phyloP scores from a whole-genome alignment of 2,329 filamentous ascomycete species.

The Calonectria montana region DNA sequence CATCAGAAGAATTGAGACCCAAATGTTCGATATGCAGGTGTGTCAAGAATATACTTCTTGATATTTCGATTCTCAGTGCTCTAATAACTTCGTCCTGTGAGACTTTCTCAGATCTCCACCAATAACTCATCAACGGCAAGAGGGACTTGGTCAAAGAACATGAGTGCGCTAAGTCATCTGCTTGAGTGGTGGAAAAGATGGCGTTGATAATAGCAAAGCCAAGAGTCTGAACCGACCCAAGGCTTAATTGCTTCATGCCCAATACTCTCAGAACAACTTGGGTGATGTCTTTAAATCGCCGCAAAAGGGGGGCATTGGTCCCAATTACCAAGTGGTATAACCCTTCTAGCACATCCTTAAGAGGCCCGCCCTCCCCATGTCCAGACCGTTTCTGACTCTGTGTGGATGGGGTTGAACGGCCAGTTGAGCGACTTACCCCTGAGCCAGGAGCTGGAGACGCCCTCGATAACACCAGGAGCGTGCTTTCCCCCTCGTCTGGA shows the following conservation, averaged over 20 bases:
- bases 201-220: conserved; percentile 82
- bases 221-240: conserved; percentile 74
- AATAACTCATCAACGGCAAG: conserved; percentile 76
- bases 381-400: conserved; percentile 45
- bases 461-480: conserved; percentile 48
- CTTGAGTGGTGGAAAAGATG: conserved; percentile 72
- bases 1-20: conserved; percentile 55
- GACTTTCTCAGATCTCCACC: conserved; percentile 80
- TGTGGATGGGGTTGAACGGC: conserved; percentile 43
- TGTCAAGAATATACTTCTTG: conserved; percentile 76
- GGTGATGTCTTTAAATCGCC: conserved; percentile 67
- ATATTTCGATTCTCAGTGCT: conserved; percentile 79
- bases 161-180: conserved; percentile 75
- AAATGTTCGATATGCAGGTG: conserved; percentile 72
- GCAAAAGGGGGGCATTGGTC: conserved; percentile 74
- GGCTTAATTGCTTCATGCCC: conserved; percentile 65
- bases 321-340: conserved; percentile 72
- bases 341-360: conserved; percentile 66
- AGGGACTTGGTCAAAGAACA: conserved; percentile 69
- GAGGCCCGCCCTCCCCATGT: conserved; percentile 46
- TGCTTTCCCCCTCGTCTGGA: conserved; percentile 53
- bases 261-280: conserved; percentile 70
- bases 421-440: conserved; percentile 42
- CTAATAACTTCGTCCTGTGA: conserved; percentile 71
- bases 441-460: conserved; percentile 60